Conservation (phyloP, 345 rosid species). For the Pugionium cornutum region DNA sequence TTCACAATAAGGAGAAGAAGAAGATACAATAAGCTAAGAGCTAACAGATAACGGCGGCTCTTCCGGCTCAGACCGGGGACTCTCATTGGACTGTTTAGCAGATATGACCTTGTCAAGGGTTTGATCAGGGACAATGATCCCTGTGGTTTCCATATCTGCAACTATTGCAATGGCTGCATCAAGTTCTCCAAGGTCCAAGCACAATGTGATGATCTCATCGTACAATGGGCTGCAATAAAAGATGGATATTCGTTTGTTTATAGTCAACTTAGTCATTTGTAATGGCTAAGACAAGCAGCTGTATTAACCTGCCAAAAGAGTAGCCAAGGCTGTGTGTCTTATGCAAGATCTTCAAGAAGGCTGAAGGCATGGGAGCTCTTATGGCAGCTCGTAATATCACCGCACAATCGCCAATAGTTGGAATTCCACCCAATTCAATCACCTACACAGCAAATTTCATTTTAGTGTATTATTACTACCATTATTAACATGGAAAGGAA, state of each 20-base stretch:
- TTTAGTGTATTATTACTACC: background rate
- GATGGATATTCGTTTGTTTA: constrained; percentile 20
- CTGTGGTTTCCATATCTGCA: constrained; percentile 80
- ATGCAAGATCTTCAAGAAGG: constrained; percentile 84
- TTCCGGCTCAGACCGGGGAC: constrained; percentile 30
- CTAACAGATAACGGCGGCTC: constrained; percentile 22
- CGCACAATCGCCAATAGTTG: constrained; percentile 91
- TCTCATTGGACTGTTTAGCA: constrained; percentile 59
- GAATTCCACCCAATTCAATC: constrained; percentile 80
- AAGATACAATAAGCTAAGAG: constrained; percentile 21
- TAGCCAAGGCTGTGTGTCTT: constrained; percentile 74
- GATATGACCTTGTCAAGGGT: constrained; percentile 76
- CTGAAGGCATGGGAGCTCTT: constrained; percentile 87
- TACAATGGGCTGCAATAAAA: constrained; percentile 71
- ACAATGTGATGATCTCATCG: constrained; percentile 71
- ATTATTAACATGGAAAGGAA: background rate
- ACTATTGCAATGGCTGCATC: constrained; percentile 91
- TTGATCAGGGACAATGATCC: constrained; percentile 64
- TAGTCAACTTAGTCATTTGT: background rate
- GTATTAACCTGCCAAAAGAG: constrained; percentile 70
- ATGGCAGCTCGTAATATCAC: constrained; percentile 77
- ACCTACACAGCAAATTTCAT: constrained; percentile 51
- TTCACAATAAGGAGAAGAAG: background rate
- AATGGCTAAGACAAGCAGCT: constrained; percentile 8
- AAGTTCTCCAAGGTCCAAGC: constrained; percentile 83